phyloP scores from a whole-genome alignment of 2,329 filamentous ascomycete species.

The Aureobasidium sp. region DNA sequence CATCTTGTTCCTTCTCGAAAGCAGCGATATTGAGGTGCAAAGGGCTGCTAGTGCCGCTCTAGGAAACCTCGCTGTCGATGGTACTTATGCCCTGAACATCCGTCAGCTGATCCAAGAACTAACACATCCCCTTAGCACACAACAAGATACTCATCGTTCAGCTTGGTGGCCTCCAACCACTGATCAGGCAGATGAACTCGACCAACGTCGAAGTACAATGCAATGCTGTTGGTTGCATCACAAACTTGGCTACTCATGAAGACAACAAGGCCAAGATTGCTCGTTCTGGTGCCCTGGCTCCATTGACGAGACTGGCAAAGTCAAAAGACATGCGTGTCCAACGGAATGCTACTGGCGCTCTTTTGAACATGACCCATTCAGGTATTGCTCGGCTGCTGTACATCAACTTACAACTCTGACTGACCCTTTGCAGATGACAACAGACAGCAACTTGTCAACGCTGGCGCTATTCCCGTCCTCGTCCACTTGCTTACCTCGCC shows the following conservation, averaged over 20 bases:
- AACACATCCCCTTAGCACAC: conserved; percentile 58
- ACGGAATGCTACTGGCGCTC: conserved; percentile 88
- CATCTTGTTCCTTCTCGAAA: conserved; percentile 91
- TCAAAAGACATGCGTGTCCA: conserved; percentile 99
- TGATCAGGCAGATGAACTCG: conserved; percentile 98
- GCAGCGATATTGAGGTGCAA: conserved; percentile 93
- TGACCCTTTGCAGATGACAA: conserved; percentile 67
- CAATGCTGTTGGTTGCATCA: conserved; percentile 98
- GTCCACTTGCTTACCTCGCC: conserved; percentile 88
- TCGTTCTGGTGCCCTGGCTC: conserved; percentile 82
- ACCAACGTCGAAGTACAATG: conserved; percentile 97
- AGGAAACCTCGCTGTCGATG: conserved; percentile 94
- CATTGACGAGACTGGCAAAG: conserved; percentile 85
- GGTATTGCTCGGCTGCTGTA: conserved; percentile 46
- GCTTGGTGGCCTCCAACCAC: conserved; percentile 77
- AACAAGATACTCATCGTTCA: conserved; percentile 97
- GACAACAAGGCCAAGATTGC: conserved; percentile 99
- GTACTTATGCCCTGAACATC: conserved; percentile 43
- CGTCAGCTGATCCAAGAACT: not conserved
- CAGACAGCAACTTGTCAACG: conserved; percentile 91
- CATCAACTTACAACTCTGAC: not conserved
- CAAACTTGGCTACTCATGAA: conserved; percentile 94
- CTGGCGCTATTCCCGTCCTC: conserved; percentile 93
- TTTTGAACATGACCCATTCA: conserved; percentile 99
- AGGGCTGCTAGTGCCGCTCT: conserved; percentile 91